Percentiles rank a stretch among this genome's conserved stretches.
These are phyloP conservation scores for Yamadazyma diddensiae DNA, from an alignment of 1,139 yeast species.

Conservation along the genomic window DNA sequence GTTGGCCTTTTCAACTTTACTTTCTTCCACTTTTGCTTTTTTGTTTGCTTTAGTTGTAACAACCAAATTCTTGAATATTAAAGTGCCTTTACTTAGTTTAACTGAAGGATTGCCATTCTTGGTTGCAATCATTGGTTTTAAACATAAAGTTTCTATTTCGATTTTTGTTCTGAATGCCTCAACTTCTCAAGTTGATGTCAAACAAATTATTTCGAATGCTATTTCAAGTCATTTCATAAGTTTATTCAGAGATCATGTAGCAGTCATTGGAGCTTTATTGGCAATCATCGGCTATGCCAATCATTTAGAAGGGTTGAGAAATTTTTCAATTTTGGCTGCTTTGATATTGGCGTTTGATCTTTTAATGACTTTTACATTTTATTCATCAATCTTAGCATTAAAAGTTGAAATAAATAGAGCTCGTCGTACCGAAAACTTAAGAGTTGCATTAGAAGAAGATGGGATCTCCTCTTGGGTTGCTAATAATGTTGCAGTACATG, in stretches of 20 bases:
- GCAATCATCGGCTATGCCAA: slow-evolving; percentile 69
- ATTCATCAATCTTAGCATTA: slow-evolving; percentile 78
- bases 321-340: slow-evolving; percentile 78
- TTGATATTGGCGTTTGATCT: slow-evolving; percentile 73
- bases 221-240: slow-evolving; percentile 65
- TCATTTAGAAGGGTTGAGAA: slow-evolving; percentile 71
- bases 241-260: slow-evolving; percentile 73
- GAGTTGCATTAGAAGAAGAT: slow-evolving; percentile 88
- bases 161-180: slow-evolving; percentile 53
- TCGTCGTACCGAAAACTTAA: slow-evolving; percentile 77
- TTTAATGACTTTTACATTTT: slow-evolving; percentile 76
- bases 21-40: slow-evolving; percentile 84
- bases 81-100: slow-evolving; percentile 70
- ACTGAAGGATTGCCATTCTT: slow-evolving; percentile 93
- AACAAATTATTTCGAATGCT: slow-evolving; percentile 53
- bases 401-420: slow-evolving; percentile 89
- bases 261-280: slow-evolving; percentile 71
- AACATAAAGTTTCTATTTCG: slow-evolving; percentile 79
- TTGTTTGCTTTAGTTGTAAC: slow-evolving; percentile 76
- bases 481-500: slow-evolving; percentile 52
- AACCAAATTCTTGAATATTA: slow-evolving; percentile 48
- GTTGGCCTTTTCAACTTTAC: slow-evolving; percentile 80
- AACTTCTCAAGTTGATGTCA: slow-evolving; percentile 37
- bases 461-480: slow-evolving; percentile 79
- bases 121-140: slow-evolving; percentile 91